phyloP scores from a whole-genome alignment of 2,329 filamentous ascomycete species.

The Metarhizium anisopliae region DNA sequence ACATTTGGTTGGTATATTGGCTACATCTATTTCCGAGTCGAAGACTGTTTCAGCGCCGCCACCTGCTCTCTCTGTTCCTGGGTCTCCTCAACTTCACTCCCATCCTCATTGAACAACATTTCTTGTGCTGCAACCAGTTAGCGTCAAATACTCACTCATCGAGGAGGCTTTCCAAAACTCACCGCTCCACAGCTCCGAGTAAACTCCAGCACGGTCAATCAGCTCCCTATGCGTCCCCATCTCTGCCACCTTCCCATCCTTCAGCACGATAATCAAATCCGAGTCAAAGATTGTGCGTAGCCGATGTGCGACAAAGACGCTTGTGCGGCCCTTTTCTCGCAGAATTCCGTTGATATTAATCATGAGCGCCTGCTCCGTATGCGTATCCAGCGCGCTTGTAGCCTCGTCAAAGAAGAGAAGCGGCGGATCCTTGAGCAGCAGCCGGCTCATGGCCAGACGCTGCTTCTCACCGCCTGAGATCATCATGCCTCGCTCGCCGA shows the following conservation, averaged over 20 bases:
- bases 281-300: slow-evolving; percentile 90
- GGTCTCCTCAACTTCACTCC: slow-evolving; percentile 29
- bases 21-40: neutral
- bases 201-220: slow-evolving; percentile 69
- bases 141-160: neutral
- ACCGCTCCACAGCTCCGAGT: slow-evolving; percentile 87
- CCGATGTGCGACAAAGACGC: slow-evolving; percentile 89
- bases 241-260: slow-evolving; percentile 77
- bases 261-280: slow-evolving; percentile 85
- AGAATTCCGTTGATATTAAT: slow-evolving; percentile 89
- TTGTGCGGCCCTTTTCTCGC: slow-evolving; percentile 79
- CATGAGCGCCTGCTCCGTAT: slow-evolving; percentile 85
- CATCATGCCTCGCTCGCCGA: slow-evolving; percentile 93
- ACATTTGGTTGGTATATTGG: neutral
- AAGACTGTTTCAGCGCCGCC: neutral
- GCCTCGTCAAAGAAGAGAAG: slow-evolving; percentile 93
- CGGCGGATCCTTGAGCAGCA: slow-evolving; percentile 83
- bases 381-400: slow-evolving; percentile 84
- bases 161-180: slow-evolving; percentile 25
- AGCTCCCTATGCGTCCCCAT: slow-evolving; percentile 79
- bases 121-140: slow-evolving; percentile 44
- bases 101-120: slow-evolving; percentile 43
- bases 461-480: slow-evolving; percentile 95
- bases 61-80: slow-evolving; percentile 12
- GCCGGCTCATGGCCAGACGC: slow-evolving; percentile 70